These are phyloP conservation scores for Dionaea muscipula DNA, from an alignment of 179 eudicot genomes.

Conservation along the genomic window DNA sequence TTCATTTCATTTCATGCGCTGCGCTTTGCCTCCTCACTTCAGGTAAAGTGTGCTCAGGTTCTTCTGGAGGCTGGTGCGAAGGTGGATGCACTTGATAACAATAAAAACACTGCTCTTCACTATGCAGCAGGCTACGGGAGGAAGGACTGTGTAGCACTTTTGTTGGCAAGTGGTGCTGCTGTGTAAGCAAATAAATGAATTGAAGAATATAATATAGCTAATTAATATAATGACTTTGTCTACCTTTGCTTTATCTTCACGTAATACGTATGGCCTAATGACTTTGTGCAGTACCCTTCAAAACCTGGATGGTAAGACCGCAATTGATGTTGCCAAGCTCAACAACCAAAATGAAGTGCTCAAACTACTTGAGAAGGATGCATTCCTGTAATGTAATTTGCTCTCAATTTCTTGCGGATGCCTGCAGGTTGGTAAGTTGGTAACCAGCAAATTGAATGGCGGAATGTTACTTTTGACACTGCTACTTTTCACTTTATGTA, in stretches of 20 bases:
- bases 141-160: conserved; percentile 91
- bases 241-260: neutral
- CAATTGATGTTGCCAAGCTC: conserved; percentile 93
- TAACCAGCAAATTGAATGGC: too few species aligned
- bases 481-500: too few species aligned
- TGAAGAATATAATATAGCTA: neutral
- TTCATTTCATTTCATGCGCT: too few species aligned
- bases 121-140: conserved; percentile 99
- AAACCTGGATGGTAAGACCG: conserved; percentile 90
- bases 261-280: neutral
- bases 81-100: conserved; percentile 93
- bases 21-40: conserved; percentile 8
- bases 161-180: conserved; percentile 83
- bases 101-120: conserved; percentile 95
- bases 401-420: neutral
- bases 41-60: conserved; percentile 77
- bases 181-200: conserved; percentile 48
- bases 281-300: conserved; percentile 64
- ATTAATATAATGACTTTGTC: too few species aligned
- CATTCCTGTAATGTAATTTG: conserved; percentile 41
- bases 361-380: conserved; percentile 85
- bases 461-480: too few species aligned
- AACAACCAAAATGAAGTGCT: conserved; percentile 83
- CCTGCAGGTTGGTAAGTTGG: neutral
- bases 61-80: conserved; percentile 89